Base-by-base conservation (phyloP, 106 monocot species). In the Iris macrosiphon region DNA sequence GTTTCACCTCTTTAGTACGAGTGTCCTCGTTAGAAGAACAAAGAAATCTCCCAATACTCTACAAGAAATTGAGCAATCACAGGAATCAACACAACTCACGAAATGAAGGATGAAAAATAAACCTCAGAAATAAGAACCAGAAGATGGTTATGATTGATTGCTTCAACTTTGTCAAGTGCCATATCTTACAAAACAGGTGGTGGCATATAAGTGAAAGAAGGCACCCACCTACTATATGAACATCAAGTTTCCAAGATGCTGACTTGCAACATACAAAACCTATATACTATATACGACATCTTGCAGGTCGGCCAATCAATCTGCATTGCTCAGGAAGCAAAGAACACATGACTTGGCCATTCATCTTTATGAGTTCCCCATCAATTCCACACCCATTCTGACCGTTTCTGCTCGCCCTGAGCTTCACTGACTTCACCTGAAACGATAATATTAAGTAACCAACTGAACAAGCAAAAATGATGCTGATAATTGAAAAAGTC, bases 341-440 rank as follows among this genome's bases (percentile, higher is more conserved):
- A 46, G 93, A 88, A 39, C 93, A 94, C 39, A 66, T 60, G 13
- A 84, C 72, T 66, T 84, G 72, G 15, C 84, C 93, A 29, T 81
- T 70, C 27, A 67, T 55, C 20, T 43, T 60, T 27, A 81, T 51
- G 35, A 94, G 78, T 59, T 94, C 93, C 17, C 93, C 93, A 68
- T 94, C 93, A 45, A 94, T 81, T 14, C 93, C 93, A 47, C 93
- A 94, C 13, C 93, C 88, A 33, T 84, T 75, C 7, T 88, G 80
- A 25, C 70, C 81, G 9, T 62, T 78, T 33, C 59, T 75, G 10
- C 57, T 59, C 21, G 93, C 75, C 60, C 63, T 84, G 20, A 94
- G 46, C 52, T 81, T 94, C 60, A 84, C 84, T 1, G 83, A 62
- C 57, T 94, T 94, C 24, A 94, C 88, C 93, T 94, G 72, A 7